Conservation (phyloP, 441 rosid species). For the Adansonia rubrostipa region DNA sequence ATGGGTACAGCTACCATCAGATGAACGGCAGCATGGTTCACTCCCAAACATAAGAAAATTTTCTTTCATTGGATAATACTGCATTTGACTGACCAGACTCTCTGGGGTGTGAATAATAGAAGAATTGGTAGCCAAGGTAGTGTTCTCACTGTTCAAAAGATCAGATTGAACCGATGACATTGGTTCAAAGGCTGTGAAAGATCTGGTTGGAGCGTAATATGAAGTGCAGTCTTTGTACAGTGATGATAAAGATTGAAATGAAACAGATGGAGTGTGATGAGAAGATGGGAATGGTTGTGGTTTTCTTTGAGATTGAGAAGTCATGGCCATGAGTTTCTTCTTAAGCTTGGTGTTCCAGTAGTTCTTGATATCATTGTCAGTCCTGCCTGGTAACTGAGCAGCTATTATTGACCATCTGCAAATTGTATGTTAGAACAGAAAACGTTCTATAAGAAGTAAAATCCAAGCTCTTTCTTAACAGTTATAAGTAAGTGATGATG, state of each 20-base stretch:
- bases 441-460: slow-evolving; percentile 22
- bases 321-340: slow-evolving; percentile 59
- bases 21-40: slow-evolving; percentile 56
- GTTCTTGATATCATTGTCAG: slow-evolving; percentile 67
- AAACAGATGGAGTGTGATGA: slow-evolving; percentile 37
- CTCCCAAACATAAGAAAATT: slow-evolving; percentile 57
- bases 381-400: slow-evolving; percentile 66
- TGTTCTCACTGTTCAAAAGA: slow-evolving; percentile 22
- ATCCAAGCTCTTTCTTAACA: slow-evolving; percentile 2
- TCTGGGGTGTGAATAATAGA: slow-evolving; percentile 41
- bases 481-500: slow-evolving; percentile 32
- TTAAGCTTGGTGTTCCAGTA: slow-evolving; percentile 72
- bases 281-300: slow-evolving; percentile 43
- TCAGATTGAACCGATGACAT: slow-evolving; percentile 37
- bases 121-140: slow-evolving; percentile 24
- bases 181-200: slow-evolving; percentile 47
- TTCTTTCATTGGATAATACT: slow-evolving; percentile 39
- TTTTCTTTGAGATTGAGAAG: slow-evolving; percentile 46
- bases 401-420: slow-evolving; percentile 73
- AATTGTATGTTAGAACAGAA: slow-evolving; percentile 26
- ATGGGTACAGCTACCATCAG: slow-evolving; percentile 57
- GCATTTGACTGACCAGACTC: slow-evolving; percentile 39
- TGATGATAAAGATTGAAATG: slow-evolving; percentile 38
- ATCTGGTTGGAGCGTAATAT: slow-evolving; percentile 37
- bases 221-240: slow-evolving; percentile 43